Conservation (phyloP, 108 stramenopile species). For the Cyclotella choctawhatcheeana region DNA sequence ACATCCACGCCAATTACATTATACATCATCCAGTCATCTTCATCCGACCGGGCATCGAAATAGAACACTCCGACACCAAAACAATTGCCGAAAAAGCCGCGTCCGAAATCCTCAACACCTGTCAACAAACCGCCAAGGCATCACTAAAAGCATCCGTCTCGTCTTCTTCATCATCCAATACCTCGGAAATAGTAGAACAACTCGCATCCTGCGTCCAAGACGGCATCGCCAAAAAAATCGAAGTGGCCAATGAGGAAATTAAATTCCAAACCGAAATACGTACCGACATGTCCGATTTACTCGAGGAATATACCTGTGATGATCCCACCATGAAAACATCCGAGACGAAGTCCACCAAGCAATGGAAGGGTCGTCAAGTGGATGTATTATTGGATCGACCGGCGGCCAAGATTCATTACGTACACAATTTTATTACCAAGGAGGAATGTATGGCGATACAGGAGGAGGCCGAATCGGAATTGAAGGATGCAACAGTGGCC, state of each 20-base stretch:
- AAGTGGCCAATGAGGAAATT: conserved; percentile 72
- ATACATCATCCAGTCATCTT: conserved; percentile 34
- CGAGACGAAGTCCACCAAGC: conserved; percentile 33
- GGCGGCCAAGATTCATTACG: conserved; percentile 65
- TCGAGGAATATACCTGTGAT: conserved; percentile 87
- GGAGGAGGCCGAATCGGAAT: conserved; percentile 49
- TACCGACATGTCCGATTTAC: conserved; percentile 50
- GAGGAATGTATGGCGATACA: conserved; percentile 87
- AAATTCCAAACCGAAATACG: conserved; percentile 65
- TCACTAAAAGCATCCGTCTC: not conserved
- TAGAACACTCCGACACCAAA: conserved; percentile 63
- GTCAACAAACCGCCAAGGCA: conserved; percentile 49
- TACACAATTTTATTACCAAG: conserved; percentile 75
- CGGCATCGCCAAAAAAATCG: conserved; percentile 45
- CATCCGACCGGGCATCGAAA: conserved; percentile 36
- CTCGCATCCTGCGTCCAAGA: conserved; percentile 60
- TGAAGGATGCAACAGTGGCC: conserved; percentile 81
- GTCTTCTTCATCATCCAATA: not conserved
- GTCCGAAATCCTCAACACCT: conserved; percentile 44
- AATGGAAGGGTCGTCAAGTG: conserved; percentile 49
- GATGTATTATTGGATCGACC: conserved; percentile 74
- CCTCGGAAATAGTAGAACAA: conserved; percentile 34
- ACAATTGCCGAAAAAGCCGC: conserved; percentile 59
- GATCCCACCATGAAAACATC: conserved; percentile 63
- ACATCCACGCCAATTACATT: not conserved